Evolutionary conservation across 805 yeast species (phyloP).

Genomic region (Isabelozyma pseudorhagii): DNA sequence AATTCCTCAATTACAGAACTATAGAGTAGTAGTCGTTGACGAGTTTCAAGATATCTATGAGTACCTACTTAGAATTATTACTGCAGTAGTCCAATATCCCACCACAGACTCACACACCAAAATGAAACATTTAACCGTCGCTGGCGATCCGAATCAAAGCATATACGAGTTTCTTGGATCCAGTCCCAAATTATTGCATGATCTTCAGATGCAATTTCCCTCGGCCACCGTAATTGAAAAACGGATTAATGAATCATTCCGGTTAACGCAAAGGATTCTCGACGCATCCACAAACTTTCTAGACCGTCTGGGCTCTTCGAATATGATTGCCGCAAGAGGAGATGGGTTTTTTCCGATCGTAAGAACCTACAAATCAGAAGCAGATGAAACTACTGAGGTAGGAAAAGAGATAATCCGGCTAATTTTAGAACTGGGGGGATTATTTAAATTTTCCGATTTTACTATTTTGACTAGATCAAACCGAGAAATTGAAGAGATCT

Average conservation of each 20-base stretch:
- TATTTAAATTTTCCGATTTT: constrained; percentile 45
- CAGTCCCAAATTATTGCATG: constrained; percentile 29
- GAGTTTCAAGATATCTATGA: constrained; percentile 73
- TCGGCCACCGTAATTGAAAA: constrained; percentile 20
- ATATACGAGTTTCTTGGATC: constrained; percentile 67
- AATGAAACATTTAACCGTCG: constrained; percentile 55
- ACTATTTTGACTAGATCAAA: constrained; percentile 54
- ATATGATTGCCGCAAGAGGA: constrained; percentile 4
- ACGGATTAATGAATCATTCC: constrained; percentile 49
- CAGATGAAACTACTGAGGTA: constrained; percentile 43
- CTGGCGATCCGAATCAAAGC: constrained; percentile 72
- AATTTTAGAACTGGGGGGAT: constrained; percentile 38
- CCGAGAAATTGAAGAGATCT: constrained; percentile 40
- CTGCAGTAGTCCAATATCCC: constrained; percentile 33
- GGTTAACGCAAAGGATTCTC: constrained; percentile 59
- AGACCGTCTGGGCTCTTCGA: background rate
- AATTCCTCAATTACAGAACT: constrained; percentile 20
- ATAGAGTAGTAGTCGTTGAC: constrained; percentile 53
- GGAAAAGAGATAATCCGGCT: constrained; percentile 43
- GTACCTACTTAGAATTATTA: constrained; percentile 43
- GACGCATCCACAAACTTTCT: constrained; percentile 14
- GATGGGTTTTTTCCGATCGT: constrained; percentile 22
- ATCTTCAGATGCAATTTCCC: constrained; percentile 18
- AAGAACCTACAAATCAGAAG: constrained; percentile 9
- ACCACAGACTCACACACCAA: constrained; percentile 10